A percentile compares a stretch with the other conserved stretches of the same genome.
These are phyloP conservation scores for Chenopodium quinoa DNA, from an alignment of 148 eudicot genomes.

Conservation along the genomic window DNA sequence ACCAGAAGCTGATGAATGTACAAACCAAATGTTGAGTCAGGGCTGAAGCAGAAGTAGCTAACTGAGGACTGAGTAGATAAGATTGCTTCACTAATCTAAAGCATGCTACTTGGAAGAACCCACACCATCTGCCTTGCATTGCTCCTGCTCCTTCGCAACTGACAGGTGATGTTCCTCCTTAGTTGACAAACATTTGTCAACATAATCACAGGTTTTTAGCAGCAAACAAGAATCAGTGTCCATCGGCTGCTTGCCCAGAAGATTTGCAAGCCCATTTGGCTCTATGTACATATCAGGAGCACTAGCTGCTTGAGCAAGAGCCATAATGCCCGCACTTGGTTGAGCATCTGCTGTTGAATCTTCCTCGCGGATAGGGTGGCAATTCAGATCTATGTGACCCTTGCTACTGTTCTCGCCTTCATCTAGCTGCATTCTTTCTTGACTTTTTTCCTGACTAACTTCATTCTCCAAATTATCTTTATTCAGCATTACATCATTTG, in stretches of 20 bases:
- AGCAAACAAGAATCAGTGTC: conserved; percentile 12
- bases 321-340: conserved; percentile 31
- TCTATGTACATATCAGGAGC: conserved; percentile 38
- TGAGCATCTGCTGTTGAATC: conserved; percentile 35
- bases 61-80: neutral
- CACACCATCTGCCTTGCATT: conserved; percentile 14
- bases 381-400: conserved; percentile 70
- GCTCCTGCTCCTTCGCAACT: conserved; percentile 21
- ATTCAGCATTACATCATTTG: conserved; percentile 23
- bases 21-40: conserved; percentile 12
- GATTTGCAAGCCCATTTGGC: conserved; percentile 34
- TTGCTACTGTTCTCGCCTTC: conserved; percentile 37
- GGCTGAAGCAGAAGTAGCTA: neutral
- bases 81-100: neutral
- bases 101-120: conserved; percentile 15
- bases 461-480: conserved; percentile 34
- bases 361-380: conserved; percentile 64
- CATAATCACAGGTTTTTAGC: conserved; percentile 12
- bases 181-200: conserved; percentile 10
- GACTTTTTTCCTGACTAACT: conserved; percentile 11
- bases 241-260: conserved; percentile 22
- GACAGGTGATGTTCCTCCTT: conserved; percentile 8
- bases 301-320: conserved; percentile 38
- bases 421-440: conserved; percentile 21
- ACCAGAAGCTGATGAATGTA: conserved; percentile 14